phyloP scores from a whole-genome alignment of 352 stramenopile genomes.

The Pythium vanterpoolii region DNA sequence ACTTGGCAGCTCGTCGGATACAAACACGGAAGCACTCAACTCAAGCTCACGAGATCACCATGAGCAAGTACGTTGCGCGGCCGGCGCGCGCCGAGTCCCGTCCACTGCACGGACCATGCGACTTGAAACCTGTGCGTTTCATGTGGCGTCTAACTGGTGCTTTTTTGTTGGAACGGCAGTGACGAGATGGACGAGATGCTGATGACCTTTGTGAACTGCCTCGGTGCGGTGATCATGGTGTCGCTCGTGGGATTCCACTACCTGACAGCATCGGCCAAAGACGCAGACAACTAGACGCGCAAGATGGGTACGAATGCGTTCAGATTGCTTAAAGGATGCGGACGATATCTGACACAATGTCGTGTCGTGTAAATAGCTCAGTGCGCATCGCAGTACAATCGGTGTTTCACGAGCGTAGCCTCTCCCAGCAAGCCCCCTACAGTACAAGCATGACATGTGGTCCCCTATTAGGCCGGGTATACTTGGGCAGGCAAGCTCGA shows the following conservation, averaged over 20 bases:
- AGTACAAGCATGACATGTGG: background rate
- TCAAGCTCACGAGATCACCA: constrained; percentile 16
- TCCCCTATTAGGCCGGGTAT: background rate
- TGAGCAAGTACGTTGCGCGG: constrained; percentile 28
- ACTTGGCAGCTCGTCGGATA: constrained; percentile 23
- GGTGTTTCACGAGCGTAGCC: background rate
- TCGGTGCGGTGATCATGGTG: constrained; percentile 86
- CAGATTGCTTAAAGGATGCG: background rate
- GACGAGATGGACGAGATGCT: constrained; percentile 84
- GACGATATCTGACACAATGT: background rate
- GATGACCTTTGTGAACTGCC: constrained; percentile 88
- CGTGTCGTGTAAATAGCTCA: background rate
- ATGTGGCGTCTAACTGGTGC: background rate
- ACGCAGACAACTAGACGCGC: constrained; percentile 64
- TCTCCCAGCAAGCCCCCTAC: background rate
- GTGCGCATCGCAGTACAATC: background rate
- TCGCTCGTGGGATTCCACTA: constrained; percentile 88
- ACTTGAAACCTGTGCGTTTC: background rate
- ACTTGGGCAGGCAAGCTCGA: background rate
- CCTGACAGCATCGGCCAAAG: constrained; percentile 76
- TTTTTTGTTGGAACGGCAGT: constrained; percentile 29
- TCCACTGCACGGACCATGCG: background rate
- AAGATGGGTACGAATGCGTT: background rate
- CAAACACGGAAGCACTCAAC: constrained; percentile 12
- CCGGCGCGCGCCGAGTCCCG: background rate